Evolutionary conservation across 2,329 filamentous ascomycete genomes (phyloP).

Genomic region (Talaromyces sp.): DNA sequence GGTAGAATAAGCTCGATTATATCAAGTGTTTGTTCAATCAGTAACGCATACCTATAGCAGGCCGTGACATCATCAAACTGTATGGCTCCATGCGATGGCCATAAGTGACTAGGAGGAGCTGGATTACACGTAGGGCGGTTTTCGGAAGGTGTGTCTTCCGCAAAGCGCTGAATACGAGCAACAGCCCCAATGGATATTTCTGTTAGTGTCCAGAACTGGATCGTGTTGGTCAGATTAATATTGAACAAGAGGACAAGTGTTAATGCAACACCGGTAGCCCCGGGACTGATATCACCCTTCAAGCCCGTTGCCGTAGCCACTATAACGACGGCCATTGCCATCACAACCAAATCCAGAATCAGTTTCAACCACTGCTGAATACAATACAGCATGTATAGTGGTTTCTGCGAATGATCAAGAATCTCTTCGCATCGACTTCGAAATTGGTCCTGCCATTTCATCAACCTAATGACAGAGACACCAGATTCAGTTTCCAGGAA

Average conservation of each 20-base stretch:
- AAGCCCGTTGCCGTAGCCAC: conserved; percentile 48
- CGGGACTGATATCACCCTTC: conserved; percentile 42
- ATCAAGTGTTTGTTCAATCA: background rate
- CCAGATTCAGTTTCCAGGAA: conserved; percentile 57
- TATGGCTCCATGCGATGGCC: background rate
- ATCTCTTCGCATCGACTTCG: conserved; percentile 46
- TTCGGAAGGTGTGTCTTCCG: conserved; percentile 36
- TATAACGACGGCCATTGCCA: conserved; percentile 47
- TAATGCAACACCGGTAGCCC: conserved; percentile 51
- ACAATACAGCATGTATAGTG: conserved; percentile 55
- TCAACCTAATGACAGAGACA: conserved; percentile 51
- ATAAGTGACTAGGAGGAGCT: background rate
- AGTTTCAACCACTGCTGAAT: conserved; percentile 58
- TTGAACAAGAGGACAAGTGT: conserved; percentile 54
- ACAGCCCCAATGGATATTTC: conserved; percentile 58
- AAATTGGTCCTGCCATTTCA: conserved; percentile 50
- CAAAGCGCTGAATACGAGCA: conserved; percentile 52
- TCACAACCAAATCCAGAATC: conserved; percentile 49
- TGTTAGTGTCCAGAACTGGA: conserved; percentile 54
- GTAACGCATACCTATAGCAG: background rate
- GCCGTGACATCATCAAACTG: background rate
- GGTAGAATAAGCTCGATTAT: background rate
- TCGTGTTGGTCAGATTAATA: conserved; percentile 47
- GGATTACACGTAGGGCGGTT: background rate
- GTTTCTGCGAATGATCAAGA: conserved; percentile 53